These are phyloP conservation scores for Amaranthus cruentus DNA, from an alignment of 148 eudicot genomes.

Conservation along the genomic window DNA sequence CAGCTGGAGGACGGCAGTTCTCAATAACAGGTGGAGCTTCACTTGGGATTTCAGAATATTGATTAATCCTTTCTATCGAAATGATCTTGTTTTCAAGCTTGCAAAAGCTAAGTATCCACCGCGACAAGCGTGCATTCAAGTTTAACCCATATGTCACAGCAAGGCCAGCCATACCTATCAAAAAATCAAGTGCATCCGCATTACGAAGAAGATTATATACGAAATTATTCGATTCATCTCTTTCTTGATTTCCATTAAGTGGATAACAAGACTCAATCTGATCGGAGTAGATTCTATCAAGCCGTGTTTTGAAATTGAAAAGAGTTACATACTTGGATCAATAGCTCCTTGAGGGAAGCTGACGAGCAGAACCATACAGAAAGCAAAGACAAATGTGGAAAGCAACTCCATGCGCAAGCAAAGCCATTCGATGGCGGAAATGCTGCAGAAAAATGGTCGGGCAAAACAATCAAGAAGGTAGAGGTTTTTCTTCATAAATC, in stretches of 20 bases:
- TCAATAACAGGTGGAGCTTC: slow-evolving; percentile 90
- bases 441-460: slow-evolving; percentile 90
- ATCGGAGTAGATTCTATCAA: not conserved
- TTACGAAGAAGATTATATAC: too few relatives aligned
- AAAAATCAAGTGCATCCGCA: not conserved
- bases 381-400: slow-evolving; percentile 85
- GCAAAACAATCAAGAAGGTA: slow-evolving; percentile 92
- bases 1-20: slow-evolving; percentile 56
- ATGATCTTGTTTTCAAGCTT: slow-evolving; percentile 98
- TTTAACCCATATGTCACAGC: slow-evolving; percentile 98
- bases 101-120: slow-evolving; percentile 99
- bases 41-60: slow-evolving; percentile 78
- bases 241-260: not conserved
- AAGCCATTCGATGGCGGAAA: slow-evolving; percentile 97
- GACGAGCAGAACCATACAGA: slow-evolving; percentile 86
- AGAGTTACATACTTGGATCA: slow-evolving; percentile 77
- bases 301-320: not conserved
- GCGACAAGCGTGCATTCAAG: slow-evolving; percentile 85
- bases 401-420: slow-evolving; percentile 92
- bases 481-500: slow-evolving; percentile 88
- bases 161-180: slow-evolving; percentile 94
- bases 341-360: slow-evolving; percentile 38
- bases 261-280: not conserved
- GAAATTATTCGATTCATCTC: not conserved
- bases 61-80: slow-evolving; percentile 92